Base-by-base conservation (phyloP, 2,329 filamentous ascomycete genomes). In the Xylariaceae sp. region DNA sequence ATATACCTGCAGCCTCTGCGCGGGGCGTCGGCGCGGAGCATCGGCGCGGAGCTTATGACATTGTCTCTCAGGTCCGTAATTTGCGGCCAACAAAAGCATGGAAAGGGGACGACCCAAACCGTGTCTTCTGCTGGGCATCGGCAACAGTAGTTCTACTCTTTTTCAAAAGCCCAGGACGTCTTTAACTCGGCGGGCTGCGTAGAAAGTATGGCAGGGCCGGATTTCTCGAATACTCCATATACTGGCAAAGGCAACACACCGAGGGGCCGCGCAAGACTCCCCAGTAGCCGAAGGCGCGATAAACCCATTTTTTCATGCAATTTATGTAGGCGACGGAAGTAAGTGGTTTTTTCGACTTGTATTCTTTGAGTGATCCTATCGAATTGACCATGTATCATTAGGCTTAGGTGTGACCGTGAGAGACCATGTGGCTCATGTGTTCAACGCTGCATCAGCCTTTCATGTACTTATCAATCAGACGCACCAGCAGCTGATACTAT, bases 251-350 rank as follows among this genome's bases (percentile, higher is more conserved):
- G 50, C 12, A 49, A 45, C n/a, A 53, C 51, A 19, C 38, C 51
- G n/a, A 19, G 39, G 34, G 51, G 46, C 14, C 33, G 50, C 3
- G 50, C 50, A 7, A 41, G 51, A 12, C 46, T 53, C 19, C 59
- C 56, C 6, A 47, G 57, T 16, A 63, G 50, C 31, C 50, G 63
- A n/a, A 60, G 65, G 7, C 60, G 67, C 12, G 65, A 68, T 28
- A 69, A 68, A 46, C 63, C 61, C 7, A 64, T 67, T 46, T 52
- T 69, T 2, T 66, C 63, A 14, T 69, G 66, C 48, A 62, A 63
- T 42, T 43, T 59, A 19, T 69, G 64, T 47, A 59, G 63, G 12
- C 52, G 60, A 38, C 56, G 64, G 46, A 69, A 69, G 67, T 68
- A 58, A 55, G 63, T 50, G 43, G 7, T 54, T 46, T 19, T 49